phyloP scores from a whole-genome alignment of 1,139 yeast genomes.

The Kodamaea plutei region DNA sequence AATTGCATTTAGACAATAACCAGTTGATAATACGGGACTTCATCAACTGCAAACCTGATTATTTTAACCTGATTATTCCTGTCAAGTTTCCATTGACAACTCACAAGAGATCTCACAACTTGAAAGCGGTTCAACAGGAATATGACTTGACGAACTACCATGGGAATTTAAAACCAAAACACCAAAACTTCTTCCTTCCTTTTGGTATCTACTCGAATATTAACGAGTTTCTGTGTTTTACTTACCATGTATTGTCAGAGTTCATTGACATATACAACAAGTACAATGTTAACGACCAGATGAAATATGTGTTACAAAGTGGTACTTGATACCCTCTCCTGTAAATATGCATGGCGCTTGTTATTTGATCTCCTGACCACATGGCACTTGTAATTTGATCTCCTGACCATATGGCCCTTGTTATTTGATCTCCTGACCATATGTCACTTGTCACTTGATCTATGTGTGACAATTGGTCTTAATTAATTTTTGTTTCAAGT shows the following conservation, averaged over 20 bases:
- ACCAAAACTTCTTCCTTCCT: conserved; percentile 32
- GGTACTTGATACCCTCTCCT: conserved; percentile 6
- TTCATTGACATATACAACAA: conserved; percentile 27
- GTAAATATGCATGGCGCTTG: no score
- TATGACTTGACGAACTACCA: conserved; percentile 9
- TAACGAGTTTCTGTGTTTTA: conserved; percentile 31
- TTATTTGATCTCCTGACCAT: no score
- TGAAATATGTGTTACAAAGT: conserved; percentile 13
- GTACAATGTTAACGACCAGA: conserved; percentile 14
- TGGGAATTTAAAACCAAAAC: conserved; percentile 14
- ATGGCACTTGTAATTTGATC: no score
- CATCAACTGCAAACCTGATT: conserved; percentile 25
- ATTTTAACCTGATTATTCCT: conserved; percentile 26
- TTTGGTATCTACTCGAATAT: conserved; percentile 35
- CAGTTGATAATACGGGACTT: conserved; percentile 20
- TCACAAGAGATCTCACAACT: conserved; percentile 19
- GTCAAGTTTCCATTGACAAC: conserved; percentile 33
- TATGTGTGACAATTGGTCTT: no score
- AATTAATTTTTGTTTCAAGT: no score
- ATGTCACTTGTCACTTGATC: no score
- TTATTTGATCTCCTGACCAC: no score
- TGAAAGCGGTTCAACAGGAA: conserved; percentile 14
- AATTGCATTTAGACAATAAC: conserved; percentile 22
- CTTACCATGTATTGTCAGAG: conserved; percentile 29
- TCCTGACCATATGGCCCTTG: no score